phyloP scores from a whole-genome alignment of 495 filamentous ascomycete species.

The Penicillium simplicissimum region DNA sequence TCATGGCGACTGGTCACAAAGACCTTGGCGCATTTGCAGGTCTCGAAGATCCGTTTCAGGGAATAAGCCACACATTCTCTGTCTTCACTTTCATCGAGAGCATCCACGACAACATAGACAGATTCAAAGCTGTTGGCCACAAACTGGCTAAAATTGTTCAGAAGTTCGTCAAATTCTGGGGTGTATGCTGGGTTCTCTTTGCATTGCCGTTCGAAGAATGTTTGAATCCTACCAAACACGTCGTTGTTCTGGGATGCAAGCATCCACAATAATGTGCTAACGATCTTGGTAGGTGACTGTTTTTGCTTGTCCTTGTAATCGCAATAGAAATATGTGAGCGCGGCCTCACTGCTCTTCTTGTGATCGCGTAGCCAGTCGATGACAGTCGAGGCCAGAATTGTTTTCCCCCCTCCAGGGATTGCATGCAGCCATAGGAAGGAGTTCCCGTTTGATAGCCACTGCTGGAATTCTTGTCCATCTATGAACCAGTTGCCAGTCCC shows the following conservation, averaged over 20 bases:
- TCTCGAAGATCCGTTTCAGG: not conserved
- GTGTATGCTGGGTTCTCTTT: not conserved
- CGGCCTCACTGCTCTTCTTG: not conserved
- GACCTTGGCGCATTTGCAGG: not conserved
- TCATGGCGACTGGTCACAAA: not conserved
- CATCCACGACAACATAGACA: not conserved
- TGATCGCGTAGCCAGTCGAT: not conserved
- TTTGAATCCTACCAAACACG: not conserved
- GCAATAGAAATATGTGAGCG: not conserved
- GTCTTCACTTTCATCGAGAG: constrained; percentile 1
- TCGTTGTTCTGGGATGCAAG: not conserved
- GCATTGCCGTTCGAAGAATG: not conserved
- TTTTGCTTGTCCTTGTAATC: not conserved
- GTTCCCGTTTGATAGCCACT: not conserved
- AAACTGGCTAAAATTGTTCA: not conserved
- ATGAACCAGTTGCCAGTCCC: not conserved
- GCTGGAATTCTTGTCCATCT: not conserved
- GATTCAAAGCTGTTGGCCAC: not conserved
- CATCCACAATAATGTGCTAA: not conserved
- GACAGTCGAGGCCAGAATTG: not conserved
- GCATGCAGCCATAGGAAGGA: not conserved
- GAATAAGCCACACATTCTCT: not conserved
- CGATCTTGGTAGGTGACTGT: not conserved
- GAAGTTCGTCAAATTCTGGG: not conserved
- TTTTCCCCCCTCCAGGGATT: not conserved